These are phyloP conservation scores for Cladosporium sp. DNA, from an alignment of 2,329 filamentous ascomycete species.

Conservation along the genomic window DNA sequence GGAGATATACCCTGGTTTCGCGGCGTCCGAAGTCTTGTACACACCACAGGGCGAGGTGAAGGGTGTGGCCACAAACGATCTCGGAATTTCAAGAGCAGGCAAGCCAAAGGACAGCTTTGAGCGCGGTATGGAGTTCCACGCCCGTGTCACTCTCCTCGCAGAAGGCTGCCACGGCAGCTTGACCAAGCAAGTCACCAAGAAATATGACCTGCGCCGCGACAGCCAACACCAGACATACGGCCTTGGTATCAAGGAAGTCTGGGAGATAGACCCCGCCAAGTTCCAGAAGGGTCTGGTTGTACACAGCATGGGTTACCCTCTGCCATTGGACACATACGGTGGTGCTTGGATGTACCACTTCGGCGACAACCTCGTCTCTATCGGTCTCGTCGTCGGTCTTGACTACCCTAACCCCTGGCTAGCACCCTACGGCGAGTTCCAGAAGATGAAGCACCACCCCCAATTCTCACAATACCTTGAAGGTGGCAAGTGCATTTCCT, in stretches of 20 bases:
- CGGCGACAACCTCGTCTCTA: conserved; percentile 89
- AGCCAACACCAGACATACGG: conserved; percentile 95
- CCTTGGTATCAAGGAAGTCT: conserved; percentile 92
- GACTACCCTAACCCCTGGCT: conserved; percentile 98
- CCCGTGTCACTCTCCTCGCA: conserved; percentile 83
- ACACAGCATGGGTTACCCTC: conserved; percentile 90
- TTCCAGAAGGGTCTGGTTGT: conserved; percentile 82
- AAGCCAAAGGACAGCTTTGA: conserved; percentile 89
- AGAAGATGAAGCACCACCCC: conserved; percentile 98
- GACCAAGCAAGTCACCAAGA: conserved; percentile 91
- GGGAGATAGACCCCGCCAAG: conserved; percentile 92
- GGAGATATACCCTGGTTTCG: conserved; percentile 94
- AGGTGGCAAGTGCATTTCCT: conserved; percentile 95
- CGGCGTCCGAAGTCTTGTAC: conserved; percentile 90
- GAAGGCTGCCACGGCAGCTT: conserved; percentile 96
- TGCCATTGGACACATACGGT: conserved; percentile 86
- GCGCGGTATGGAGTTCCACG: conserved; percentile 97
- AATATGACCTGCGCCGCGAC: conserved; percentile 84
- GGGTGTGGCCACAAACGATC: conserved; percentile 93
- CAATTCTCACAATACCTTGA: conserved; percentile 83
- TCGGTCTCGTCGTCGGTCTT: conserved; percentile 88
- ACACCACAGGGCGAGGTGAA: conserved; percentile 81
- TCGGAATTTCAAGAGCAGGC: conserved; percentile 79
- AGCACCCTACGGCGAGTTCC: conserved; percentile 93
- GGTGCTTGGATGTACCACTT: conserved; percentile 99